These are phyloP conservation scores for Usnea hakonensis DNA, from an alignment of 495 filamentous ascomycete genomes.

Conservation along the genomic window DNA sequence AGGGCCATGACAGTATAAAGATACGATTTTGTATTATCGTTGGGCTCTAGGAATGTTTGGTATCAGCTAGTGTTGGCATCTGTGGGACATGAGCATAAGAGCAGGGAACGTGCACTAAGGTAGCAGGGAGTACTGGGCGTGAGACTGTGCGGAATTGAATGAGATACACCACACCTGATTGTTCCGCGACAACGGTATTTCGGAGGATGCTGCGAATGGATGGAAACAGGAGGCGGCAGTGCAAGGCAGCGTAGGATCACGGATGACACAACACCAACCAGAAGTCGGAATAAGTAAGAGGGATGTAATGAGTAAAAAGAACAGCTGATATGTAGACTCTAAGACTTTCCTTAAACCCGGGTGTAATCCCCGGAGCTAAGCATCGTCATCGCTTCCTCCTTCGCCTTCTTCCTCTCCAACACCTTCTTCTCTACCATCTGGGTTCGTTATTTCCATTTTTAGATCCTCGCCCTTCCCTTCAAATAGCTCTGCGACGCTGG, in stretches of 20 bases:
- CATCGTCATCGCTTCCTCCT: not conserved
- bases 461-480: conserved; percentile 15
- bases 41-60: not conserved
- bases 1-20: not conserved
- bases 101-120: not conserved
- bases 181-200: not conserved
- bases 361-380: not conserved
- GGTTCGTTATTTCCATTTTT: conserved; percentile 9
- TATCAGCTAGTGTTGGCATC: not conserved
- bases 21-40: not conserved
- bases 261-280: too few relatives aligned
- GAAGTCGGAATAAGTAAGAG: too few relatives aligned
- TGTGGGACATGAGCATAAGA: not conserved
- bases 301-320: not conserved
- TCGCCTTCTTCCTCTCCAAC: not conserved
- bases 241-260: not conserved
- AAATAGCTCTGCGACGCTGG: conserved; percentile 11
- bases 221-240: not conserved
- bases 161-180: not conserved
- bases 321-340: not conserved
- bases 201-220: not conserved
- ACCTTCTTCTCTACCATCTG: not conserved
- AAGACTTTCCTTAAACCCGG: not conserved
- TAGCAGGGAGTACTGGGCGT: not conserved
- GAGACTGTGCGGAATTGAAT: not conserved